These are phyloP conservation scores for Polyplosphaeria fusca DNA, from an alignment of 495 filamentous ascomycete genomes.

Conservation along the genomic window DNA sequence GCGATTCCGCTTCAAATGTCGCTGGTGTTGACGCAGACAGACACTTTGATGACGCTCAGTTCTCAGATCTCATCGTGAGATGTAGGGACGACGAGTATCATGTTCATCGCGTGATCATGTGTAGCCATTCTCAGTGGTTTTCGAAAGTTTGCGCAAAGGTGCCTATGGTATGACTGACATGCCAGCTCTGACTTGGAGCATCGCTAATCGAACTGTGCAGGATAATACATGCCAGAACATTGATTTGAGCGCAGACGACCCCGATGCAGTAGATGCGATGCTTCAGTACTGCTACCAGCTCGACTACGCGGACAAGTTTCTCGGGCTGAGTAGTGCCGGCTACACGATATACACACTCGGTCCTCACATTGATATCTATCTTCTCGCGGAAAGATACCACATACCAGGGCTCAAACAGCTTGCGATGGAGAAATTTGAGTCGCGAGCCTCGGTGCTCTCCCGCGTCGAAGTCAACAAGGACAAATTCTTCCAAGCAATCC, in stretches of 20 bases:
- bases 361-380: conserved; percentile 18
- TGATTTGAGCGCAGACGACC: conserved; percentile 22
- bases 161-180: conserved; percentile 1
- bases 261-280: conserved; percentile 23
- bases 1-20: not conserved
- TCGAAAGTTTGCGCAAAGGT: conserved; percentile 10
- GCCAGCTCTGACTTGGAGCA: too few species aligned
- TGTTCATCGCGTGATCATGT: conserved; percentile 24
- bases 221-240: conserved; percentile 2
- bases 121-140: conserved; percentile 23
- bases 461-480: conserved; percentile 17
- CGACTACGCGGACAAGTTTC: conserved; percentile 23
- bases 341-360: conserved; percentile 19
- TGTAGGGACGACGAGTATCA: conserved; percentile 19
- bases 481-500: conserved; percentile 23
- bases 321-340: conserved; percentile 17
- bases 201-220: not conserved
- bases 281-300: conserved; percentile 20
- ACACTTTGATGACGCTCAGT: conserved; percentile 15
- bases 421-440: conserved; percentile 16
- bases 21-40: conserved; percentile 2
- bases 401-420: conserved; percentile 17
- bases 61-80: conserved; percentile 15
- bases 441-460: conserved; percentile 10
- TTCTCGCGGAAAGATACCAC: conserved; percentile 7